phyloP scores from a whole-genome alignment of 2,329 filamentous ascomycete genomes.

The Aspergillus sp. region DNA sequence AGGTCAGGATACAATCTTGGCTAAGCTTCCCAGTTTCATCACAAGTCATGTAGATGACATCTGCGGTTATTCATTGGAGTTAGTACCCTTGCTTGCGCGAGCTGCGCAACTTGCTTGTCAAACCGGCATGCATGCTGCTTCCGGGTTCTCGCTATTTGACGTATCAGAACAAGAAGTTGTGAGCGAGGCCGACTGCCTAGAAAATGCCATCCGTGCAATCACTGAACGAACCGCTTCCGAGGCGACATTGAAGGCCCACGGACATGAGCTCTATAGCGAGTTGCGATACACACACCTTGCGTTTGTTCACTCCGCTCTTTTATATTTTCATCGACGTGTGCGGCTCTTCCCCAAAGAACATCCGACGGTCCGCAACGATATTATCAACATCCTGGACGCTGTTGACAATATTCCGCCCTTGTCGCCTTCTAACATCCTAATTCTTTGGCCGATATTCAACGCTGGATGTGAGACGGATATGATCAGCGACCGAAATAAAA shows the following conservation, averaged over 20 bases:
- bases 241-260: constrained; percentile 1
- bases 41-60: constrained; percentile 26
- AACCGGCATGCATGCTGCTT: background rate
- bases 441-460: constrained; percentile 35
- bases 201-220: constrained; percentile 11
- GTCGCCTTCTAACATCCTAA: constrained; percentile 29
- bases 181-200: constrained; percentile 11
- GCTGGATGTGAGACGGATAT: constrained; percentile 29
- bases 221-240: constrained; percentile 8
- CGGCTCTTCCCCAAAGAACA: constrained; percentile 19
- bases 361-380: constrained; percentile 19
- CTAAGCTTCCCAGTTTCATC: constrained; percentile 1
- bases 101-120: constrained; percentile 19
- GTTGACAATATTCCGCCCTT: constrained; percentile 17
- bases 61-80: constrained; percentile 29
- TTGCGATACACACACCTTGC: constrained; percentile 24
- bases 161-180: background rate
- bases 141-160: background rate
- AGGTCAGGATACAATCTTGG: constrained; percentile 12
- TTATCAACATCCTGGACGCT: constrained; percentile 19
- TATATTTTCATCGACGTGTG: constrained; percentile 30
- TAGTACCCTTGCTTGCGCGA: constrained; percentile 26
- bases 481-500: constrained; percentile 13
- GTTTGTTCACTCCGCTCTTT: constrained; percentile 28
- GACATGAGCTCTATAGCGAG: constrained; percentile 16